Base-by-base conservation (phyloP, 371 early-diverging fungal species). In the Mortierella sp. region DNA sequence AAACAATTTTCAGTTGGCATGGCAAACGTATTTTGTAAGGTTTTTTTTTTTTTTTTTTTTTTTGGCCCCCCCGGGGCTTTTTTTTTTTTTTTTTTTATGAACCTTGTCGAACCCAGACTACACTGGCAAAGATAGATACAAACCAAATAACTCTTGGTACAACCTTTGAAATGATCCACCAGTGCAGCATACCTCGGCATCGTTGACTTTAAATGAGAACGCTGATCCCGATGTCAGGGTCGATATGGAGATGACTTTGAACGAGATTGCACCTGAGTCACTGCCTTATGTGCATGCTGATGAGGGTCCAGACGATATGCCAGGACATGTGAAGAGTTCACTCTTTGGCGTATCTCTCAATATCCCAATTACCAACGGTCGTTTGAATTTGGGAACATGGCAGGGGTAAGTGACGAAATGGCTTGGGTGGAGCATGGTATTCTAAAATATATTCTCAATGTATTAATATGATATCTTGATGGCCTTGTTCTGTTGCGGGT, bases 121-220 rank as follows among this genome's bases (percentile, higher is more conserved):
- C 39, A 10, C 39, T 39, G 39, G 39, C 10, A 32, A 32, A 32
- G 35, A 35, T 35, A 5, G 35, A 35, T 35, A 35, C 43, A 43
- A 43, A 43, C 43, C 43, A 43, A 43, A 14, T 43, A 43, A 43
- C 43, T 43, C 43, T 43, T 16, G 5, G 43, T 43, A 3, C 11
- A 52, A 22, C 52, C 20, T n/a, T n/a, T 9, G 52, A 52, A 20
- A n/a, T 52, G 5, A 52, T 52, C 52, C 28, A 28, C 10, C 72
- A 94, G 92, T 97, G 61, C 94, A 96, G 80, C 97, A 97, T 75
- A 97, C 96, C 2, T 94, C 95, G 35, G 97, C 97, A 1, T 95
- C 96, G 0, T 84, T 97, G 20, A 93, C 94, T 68, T 79, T 97
- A 51, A 96, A 97, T 76, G 97, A 97, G 81, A 96, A 96, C 68